phyloP scores from a whole-genome alignment of 768 basidiomycete genomes.

The Hypholoma fasciculare region DNA sequence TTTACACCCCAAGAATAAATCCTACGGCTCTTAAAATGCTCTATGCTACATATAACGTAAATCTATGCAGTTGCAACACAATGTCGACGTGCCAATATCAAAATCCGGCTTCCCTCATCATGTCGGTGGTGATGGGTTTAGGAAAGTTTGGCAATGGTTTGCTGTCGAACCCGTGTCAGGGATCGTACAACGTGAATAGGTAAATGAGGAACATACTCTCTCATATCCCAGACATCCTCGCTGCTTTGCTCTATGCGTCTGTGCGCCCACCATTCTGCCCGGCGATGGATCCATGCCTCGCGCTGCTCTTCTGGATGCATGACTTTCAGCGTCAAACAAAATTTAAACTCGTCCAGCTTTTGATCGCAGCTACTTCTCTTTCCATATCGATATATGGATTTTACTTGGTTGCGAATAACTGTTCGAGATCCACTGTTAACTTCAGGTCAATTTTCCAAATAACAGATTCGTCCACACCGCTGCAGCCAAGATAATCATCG shows the following conservation, averaged over 20 bases:
- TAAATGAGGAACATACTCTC: conserved; percentile 51
- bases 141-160: conserved; percentile 54
- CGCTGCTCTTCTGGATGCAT: conserved; percentile 76
- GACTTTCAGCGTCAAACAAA: conserved; percentile 83
- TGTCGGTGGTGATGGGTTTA: conserved; percentile 29
- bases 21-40: background rate
- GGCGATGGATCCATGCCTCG: conserved; percentile 80
- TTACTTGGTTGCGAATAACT: conserved; percentile 82
- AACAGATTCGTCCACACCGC: conserved; percentile 40
- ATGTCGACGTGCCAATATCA: too few species aligned
- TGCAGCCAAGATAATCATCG: conserved; percentile 71
- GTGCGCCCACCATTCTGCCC: conserved; percentile 95
- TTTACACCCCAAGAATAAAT: background rate
- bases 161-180: conserved; percentile 27
- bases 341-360: conserved; percentile 93
- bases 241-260: conserved; percentile 77
- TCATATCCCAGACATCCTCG: conserved; percentile 92
- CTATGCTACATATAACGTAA: too few species aligned
- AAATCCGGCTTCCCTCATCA: conserved; percentile 11
- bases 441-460: conserved; percentile 11
- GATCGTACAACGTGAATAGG: background rate
- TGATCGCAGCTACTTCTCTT: conserved; percentile 65
- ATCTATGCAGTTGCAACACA: too few species aligned
- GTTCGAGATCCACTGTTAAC: background rate
- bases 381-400: conserved; percentile 86